Conservation (phyloP, 306 rosid species). For the Cucumis sativus region Cucumber_9930_V3 NC_026657.2:39809501-39810000, state of each 20-base stretch:
- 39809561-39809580: neutral
- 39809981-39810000: too few relatives aligned
- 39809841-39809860: neutral
- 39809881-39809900: too few relatives aligned
- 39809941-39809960: too few relatives aligned
- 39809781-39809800: neutral
- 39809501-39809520: neutral
- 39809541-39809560: neutral
- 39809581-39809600: neutral
- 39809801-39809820: neutral
- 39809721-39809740: neutral
- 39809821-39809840: neutral
- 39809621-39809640: neutral
- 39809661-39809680: neutral
- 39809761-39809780: neutral
- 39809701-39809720: neutral
- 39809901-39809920: too few relatives aligned
- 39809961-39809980: too few relatives aligned
- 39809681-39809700: neutral
- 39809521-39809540: neutral
- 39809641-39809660: neutral
- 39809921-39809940: too few relatives aligned
- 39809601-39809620: neutral
- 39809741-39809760: neutral
- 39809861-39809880: too few relatives aligned